Conservation (phyloP, 1,139 yeast genomes). For the Candida sanyaensis region DNA sequence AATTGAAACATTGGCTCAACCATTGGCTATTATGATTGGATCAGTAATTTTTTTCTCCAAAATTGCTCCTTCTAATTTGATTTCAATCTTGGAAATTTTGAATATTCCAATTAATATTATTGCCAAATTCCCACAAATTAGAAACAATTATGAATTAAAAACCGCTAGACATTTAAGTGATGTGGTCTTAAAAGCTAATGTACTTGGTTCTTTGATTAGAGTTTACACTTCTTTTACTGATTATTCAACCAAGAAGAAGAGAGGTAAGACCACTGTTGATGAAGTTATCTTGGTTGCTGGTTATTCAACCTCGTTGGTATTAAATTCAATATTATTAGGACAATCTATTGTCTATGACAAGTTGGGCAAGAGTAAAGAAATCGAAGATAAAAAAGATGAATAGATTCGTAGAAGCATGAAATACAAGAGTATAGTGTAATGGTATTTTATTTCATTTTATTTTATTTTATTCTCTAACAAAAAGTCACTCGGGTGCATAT, state of each 20-base stretch:
- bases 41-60: conserved; percentile 31
- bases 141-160: conserved; percentile 44
- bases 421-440: too few species aligned
- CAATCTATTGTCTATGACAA: conserved; percentile 32
- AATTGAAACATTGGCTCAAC: conserved; percentile 24
- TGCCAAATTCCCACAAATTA: conserved; percentile 60
- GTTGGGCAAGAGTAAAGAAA: conserved; percentile 12
- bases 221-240: conserved; percentile 56
- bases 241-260: conserved; percentile 24
- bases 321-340: conserved; percentile 36
- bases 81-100: conserved; percentile 45
- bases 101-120: conserved; percentile 55
- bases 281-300: conserved; percentile 39
- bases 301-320: conserved; percentile 32
- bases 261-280: conserved; percentile 13
- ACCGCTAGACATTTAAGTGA: conserved; percentile 58
- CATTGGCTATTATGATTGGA: conserved; percentile 30
- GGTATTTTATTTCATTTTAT: too few species aligned
- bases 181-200: conserved; percentile 56
- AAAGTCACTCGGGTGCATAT: neutral
- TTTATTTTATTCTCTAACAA: too few species aligned
- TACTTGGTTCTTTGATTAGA: conserved; percentile 55
- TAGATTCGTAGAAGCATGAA: neutral
- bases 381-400: conserved; percentile 9
- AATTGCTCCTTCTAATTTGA: conserved; percentile 31